phyloP scores from a whole-genome alignment of 1,284 basidiomycete genomes.

The Xerocomus nothofagi region DNA sequence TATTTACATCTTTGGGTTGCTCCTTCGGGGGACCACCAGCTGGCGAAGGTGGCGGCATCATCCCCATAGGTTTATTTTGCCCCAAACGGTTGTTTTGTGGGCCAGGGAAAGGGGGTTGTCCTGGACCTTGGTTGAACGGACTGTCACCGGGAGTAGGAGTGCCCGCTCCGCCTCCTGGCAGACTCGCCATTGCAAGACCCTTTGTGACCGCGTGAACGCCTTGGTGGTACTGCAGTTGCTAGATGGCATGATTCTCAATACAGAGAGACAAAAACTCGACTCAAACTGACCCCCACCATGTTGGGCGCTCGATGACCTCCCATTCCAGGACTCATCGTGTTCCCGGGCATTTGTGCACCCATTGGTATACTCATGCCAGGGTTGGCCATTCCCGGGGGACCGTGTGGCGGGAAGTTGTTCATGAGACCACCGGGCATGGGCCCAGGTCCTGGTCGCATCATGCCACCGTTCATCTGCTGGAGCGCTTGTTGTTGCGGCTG shows the following conservation, averaged over 20 bases:
- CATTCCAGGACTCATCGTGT: constrained; percentile 31
- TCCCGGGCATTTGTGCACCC: constrained; percentile 27
- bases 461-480: constrained; percentile 34
- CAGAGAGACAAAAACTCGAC: constrained; percentile 2
- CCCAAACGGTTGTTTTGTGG: constrained; percentile 36
- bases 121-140: constrained; percentile 35
- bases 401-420: constrained; percentile 35
- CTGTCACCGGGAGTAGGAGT: constrained; percentile 41
- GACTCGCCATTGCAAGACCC: constrained; percentile 22
- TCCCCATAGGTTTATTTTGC: constrained; percentile 42
- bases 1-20: constrained; percentile 33
- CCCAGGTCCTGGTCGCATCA: constrained; percentile 34
- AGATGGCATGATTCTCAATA: constrained; percentile 1
- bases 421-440: constrained; percentile 37
- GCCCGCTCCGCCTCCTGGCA: constrained; percentile 29
- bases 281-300: constrained; percentile 41
- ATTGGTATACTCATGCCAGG: constrained; percentile 35
- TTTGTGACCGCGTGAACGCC: constrained; percentile 26
- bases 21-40: constrained; percentile 45
- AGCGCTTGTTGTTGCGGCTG: constrained; percentile 32
- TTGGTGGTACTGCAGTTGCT: constrained; percentile 32
- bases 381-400: constrained; percentile 35
- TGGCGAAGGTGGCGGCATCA: constrained; percentile 57
- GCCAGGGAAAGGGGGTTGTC: constrained; percentile 32
- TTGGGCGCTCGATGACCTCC: constrained; percentile 26